phyloP scores from a whole-genome alignment of 2,329 filamentous ascomycete genomes.

The Penicillium decumbens region DNA sequence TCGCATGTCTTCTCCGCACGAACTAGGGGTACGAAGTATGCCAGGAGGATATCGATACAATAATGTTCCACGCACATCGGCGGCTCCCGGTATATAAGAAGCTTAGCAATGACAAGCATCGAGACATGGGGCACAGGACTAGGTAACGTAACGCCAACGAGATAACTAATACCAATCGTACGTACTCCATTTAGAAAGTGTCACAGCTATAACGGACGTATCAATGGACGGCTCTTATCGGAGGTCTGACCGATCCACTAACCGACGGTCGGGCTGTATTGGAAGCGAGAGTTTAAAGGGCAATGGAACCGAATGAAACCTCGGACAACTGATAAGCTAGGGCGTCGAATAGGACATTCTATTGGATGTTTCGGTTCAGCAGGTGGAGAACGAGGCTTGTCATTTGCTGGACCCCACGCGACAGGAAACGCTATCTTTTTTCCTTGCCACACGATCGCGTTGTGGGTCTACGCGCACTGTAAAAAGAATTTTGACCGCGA shows the following conservation, averaged over 20 bases:
- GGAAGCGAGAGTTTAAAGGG: conserved; percentile 7
- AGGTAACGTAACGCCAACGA: not conserved
- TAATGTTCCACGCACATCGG: conserved; percentile 12
- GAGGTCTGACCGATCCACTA: conserved; percentile 7
- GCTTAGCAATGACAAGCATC: conserved; percentile 1
- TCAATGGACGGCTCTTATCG: conserved; percentile 14
- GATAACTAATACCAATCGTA: not conserved
- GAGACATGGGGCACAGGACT: not conserved
- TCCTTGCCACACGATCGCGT: conserved; percentile 8
- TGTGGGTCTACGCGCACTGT: conserved; percentile 14
- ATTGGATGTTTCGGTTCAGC: not conserved
- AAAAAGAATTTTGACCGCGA: conserved; percentile 11
- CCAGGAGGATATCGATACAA: not conserved
- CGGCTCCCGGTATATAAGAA: conserved; percentile 10
- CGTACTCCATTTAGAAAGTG: not conserved
- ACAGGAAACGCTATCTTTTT: conserved; percentile 14
- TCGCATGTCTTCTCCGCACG: conserved; percentile 3
- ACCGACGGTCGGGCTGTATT: not conserved
- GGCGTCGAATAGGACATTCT: not conserved
- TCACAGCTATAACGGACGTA: conserved; percentile 3
- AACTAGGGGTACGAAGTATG: not conserved
- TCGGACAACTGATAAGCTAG: conserved; percentile 20
- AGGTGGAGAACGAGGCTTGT: conserved; percentile 13
- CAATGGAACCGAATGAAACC: conserved; percentile 7
- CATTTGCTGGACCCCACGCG: conserved; percentile 22